phyloP scores from a whole-genome alignment of 2,329 filamentous ascomycete species.

The Penicillium sp. region DNA sequence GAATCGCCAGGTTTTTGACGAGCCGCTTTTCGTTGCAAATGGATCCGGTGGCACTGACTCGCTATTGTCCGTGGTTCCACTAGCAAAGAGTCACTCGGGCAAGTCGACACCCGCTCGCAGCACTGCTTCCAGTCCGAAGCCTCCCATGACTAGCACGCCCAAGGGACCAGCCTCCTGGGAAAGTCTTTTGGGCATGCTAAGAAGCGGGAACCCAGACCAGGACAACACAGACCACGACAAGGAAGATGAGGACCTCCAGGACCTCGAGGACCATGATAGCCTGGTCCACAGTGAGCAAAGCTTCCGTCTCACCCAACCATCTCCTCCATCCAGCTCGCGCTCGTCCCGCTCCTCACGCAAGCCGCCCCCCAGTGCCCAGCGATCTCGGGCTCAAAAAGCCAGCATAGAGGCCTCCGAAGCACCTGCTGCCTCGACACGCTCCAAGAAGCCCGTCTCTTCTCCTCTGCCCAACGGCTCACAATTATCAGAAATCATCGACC shows the following conservation, averaged over 20 bases:
- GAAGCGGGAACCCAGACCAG: neutral
- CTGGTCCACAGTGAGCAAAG: slow-evolving; percentile 16
- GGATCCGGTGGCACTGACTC: slow-evolving; percentile 15
- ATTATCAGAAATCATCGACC: slow-evolving; percentile 17
- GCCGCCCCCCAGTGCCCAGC: slow-evolving; percentile 13
- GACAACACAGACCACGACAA: slow-evolving; percentile 10
- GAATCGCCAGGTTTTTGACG: slow-evolving; percentile 18
- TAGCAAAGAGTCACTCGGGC: slow-evolving; percentile 6
- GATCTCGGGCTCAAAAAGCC: slow-evolving; percentile 1
- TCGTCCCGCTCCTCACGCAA: slow-evolving; percentile 12
- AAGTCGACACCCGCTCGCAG: slow-evolving; percentile 6
- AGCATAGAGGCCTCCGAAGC: slow-evolving; percentile 2
- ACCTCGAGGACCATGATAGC: slow-evolving; percentile 12
- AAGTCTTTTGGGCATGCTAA: neutral
- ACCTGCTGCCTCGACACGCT: slow-evolving; percentile 11
- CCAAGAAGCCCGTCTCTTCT: slow-evolving; percentile 1
- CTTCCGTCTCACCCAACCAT: slow-evolving; percentile 9
- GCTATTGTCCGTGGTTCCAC: slow-evolving; percentile 13
- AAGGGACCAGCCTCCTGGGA: neutral
- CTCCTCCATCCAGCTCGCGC: slow-evolving; percentile 8
- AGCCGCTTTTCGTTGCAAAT: slow-evolving; percentile 1
- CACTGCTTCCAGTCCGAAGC: neutral
- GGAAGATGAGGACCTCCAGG: slow-evolving; percentile 3
- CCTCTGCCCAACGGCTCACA: slow-evolving; percentile 14
- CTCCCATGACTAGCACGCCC: neutral